Evolutionary conservation across 139 green algal genomes (phyloP).

Genomic region (Chara braunii): DNA sequence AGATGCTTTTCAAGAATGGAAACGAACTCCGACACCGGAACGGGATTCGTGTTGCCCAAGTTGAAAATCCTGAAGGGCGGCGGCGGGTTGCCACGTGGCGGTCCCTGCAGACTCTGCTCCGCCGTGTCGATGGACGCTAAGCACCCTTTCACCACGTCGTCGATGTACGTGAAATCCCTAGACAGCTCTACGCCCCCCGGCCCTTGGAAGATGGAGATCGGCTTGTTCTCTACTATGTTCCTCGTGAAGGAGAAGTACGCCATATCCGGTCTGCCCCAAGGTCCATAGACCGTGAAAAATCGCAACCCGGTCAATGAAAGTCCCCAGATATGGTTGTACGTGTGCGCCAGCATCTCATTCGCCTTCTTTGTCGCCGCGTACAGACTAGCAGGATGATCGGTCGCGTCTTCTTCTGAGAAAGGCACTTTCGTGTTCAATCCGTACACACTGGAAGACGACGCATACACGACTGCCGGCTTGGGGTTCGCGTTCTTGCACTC

Average conservation of each 20-base stretch:
- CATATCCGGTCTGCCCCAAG: conserved; percentile 65
- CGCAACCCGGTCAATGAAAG: conserved; percentile 55
- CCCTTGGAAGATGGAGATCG: conserved; percentile 58
- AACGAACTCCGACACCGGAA: conserved; percentile 59
- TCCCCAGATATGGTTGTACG: conserved; percentile 66
- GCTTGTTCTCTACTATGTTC: conserved; percentile 48
- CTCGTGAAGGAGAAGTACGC: conserved; percentile 63
- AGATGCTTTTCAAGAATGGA: conserved; percentile 51
- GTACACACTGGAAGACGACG: conserved; percentile 65
- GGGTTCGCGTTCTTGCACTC: conserved; percentile 42
- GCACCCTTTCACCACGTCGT: conserved; percentile 62
- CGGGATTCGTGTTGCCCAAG: conserved; percentile 67
- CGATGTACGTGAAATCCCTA: conserved; percentile 78
- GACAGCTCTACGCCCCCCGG: conserved; percentile 25
- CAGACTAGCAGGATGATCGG: conserved; percentile 53
- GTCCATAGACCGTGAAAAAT: conserved; percentile 53
- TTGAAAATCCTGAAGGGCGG: conserved; percentile 63
- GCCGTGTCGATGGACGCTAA: conserved; percentile 53
- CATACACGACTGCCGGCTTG: conserved; percentile 60
- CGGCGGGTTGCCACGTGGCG: too few relatives aligned
- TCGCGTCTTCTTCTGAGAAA: conserved; percentile 60
- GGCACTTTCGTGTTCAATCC: conserved; percentile 56
- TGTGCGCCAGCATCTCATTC: conserved; percentile 62
- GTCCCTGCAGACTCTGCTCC: conserved; percentile 9
- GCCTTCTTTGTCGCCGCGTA: conserved; percentile 65